Evolutionary conservation across 2,329 filamentous ascomycete species (phyloP).

Genomic region (Biscogniauxia sp.): DNA sequence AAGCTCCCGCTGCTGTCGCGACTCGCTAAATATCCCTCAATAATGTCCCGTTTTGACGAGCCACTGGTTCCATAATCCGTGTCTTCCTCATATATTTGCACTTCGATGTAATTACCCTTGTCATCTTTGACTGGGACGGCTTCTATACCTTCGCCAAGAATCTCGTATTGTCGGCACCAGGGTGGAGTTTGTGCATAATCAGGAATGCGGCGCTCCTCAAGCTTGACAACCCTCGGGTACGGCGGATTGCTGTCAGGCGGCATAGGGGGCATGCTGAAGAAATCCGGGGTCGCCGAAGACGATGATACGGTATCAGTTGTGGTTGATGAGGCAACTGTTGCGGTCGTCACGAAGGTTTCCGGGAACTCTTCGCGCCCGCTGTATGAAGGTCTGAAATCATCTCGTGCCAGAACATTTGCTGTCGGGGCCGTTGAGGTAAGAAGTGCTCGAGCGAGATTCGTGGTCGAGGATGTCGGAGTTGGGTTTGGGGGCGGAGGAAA

Average conservation of each 20-base stretch:
- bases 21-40: constrained; percentile 2
- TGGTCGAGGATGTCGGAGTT: constrained; percentile 10
- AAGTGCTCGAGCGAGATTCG: background rate
- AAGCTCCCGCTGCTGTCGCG: constrained; percentile 12
- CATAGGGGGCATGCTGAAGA: constrained; percentile 13
- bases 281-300: constrained; percentile 7
- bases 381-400: background rate
- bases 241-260: constrained; percentile 25
- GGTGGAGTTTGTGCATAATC: constrained; percentile 35
- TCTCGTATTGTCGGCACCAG: constrained; percentile 48
- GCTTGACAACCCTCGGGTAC: constrained; percentile 54
- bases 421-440: background rate
- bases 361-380: background rate
- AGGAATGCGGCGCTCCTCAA: constrained; percentile 50
- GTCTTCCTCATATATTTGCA: constrained; percentile 45
- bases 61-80: constrained; percentile 11
- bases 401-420: background rate
- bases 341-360: background rate
- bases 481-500: constrained; percentile 10
- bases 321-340: background rate
- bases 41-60: background rate
- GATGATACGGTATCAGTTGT: constrained; percentile 3
- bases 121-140: constrained; percentile 36
- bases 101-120: constrained; percentile 39
- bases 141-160: constrained; percentile 38